Evolutionary conservation across 2,329 filamentous ascomycete genomes (phyloP).

Genomic region (Neofusicoccum laricinum): DNA sequence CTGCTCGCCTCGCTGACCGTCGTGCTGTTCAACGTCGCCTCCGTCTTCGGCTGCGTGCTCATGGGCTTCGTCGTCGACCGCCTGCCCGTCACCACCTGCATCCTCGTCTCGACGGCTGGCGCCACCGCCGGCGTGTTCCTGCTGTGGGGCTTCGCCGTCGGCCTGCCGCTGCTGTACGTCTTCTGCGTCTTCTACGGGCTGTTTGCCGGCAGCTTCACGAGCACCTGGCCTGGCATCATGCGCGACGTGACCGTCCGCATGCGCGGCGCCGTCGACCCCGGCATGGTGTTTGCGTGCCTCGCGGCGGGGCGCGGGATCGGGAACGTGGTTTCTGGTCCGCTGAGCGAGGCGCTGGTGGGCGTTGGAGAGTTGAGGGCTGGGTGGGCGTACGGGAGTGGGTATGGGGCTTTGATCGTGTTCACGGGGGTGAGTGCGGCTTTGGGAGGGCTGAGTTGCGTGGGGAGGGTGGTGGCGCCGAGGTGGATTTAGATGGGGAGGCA

Average conservation of each 20-base stretch:
- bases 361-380: constrained; percentile 24
- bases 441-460: constrained; percentile 26
- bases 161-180: constrained; percentile 30
- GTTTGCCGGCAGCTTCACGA: constrained; percentile 29
- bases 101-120: constrained; percentile 42
- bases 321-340: constrained; percentile 48
- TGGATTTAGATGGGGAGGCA: constrained; percentile 18
- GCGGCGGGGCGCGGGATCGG: constrained; percentile 50
- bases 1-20: constrained; percentile 31
- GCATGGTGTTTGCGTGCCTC: constrained; percentile 48
- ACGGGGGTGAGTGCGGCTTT: constrained; percentile 40
- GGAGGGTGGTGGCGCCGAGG: constrained; percentile 20
- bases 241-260: constrained; percentile 21
- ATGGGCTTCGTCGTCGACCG: constrained; percentile 42
- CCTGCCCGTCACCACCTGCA: constrained; percentile 40
- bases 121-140: constrained; percentile 42
- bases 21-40: constrained; percentile 35
- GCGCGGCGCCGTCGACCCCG: constrained; percentile 39
- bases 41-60: constrained; percentile 33
- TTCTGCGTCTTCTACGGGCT: constrained; percentile 36
- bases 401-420: constrained; percentile 41
- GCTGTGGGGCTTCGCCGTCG: constrained; percentile 47
- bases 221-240: constrained; percentile 29
- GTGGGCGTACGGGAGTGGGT: constrained; percentile 41
- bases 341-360: constrained; percentile 45